Conservation (phyloP, 2,329 filamentous ascomycete species). For the Phaeophleospora eucalypticola region DNA sequence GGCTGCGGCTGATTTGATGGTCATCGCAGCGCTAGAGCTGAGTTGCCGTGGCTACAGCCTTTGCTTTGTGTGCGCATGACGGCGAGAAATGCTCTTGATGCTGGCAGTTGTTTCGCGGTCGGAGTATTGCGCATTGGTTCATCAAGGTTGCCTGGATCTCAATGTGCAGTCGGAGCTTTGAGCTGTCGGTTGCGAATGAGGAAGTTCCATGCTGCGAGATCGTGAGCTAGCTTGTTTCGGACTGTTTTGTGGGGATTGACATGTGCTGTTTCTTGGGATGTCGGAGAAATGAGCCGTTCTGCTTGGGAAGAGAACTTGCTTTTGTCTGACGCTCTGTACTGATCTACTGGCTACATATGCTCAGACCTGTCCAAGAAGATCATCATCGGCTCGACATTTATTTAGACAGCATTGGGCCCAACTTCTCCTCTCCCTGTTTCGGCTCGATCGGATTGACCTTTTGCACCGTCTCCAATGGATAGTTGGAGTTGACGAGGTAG, state of each 20-base stretch:
- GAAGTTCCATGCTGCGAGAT: background rate
- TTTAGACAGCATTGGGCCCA: slow-evolving; percentile 3
- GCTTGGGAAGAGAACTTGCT: background rate
- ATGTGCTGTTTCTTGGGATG: no score
- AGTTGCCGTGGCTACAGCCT: background rate
- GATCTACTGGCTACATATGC: no score
- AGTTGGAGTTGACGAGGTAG: slow-evolving; percentile 11
- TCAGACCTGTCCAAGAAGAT: no score
- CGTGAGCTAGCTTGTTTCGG: background rate
- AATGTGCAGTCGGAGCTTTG: background rate
- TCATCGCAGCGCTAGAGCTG: background rate
- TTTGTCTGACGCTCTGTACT: no score
- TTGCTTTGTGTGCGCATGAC: no score
- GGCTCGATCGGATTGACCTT: slow-evolving; percentile 17
- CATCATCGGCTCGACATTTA: background rate
- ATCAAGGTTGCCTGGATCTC: no score
- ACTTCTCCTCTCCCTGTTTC: slow-evolving; percentile 15
- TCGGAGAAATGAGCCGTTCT: background rate
- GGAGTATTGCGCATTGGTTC: no score
- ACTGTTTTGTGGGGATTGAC: background rate
- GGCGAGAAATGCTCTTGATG: no score
- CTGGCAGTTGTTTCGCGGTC: no score
- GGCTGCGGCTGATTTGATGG: background rate
- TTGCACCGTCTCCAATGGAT: slow-evolving; percentile 14
- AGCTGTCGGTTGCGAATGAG: background rate